These are phyloP conservation scores for Aspergillus cejpii DNA, from an alignment of 2,329 filamentous ascomycete species.

Conservation along the genomic window DNA sequence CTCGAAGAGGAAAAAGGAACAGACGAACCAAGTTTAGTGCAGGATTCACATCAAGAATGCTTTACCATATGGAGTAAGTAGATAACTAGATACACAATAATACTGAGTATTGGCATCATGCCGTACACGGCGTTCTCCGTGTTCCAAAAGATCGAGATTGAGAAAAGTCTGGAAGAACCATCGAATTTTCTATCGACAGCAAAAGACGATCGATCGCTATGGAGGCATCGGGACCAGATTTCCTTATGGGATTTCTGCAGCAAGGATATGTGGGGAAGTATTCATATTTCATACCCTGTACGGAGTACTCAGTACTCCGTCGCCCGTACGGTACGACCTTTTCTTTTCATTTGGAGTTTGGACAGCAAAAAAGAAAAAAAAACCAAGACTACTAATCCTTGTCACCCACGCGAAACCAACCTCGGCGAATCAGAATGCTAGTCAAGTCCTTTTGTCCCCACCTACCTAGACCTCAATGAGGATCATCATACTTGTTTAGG, in stretches of 20 bases:
- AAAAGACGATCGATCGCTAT: too few species aligned
- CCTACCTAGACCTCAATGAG: not conserved
- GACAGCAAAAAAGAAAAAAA: not conserved
- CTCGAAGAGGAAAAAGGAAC: too few species aligned
- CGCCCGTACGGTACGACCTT: too few species aligned
- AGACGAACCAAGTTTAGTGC: not conserved
- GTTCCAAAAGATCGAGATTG: not conserved
- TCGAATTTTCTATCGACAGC: not conserved
- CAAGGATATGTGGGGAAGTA: constrained; percentile 3
- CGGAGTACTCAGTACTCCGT: too few species aligned
- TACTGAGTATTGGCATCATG: not conserved
- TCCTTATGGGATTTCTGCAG: not conserved
- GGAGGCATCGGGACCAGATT: too few species aligned
- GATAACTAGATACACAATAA: too few species aligned
- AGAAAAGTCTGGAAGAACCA: not conserved
- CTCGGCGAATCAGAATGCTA: not conserved
- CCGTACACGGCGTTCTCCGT: not conserved
- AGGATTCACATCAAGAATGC: too few species aligned
- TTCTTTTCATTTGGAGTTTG: not conserved
- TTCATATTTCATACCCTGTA: too few species aligned
- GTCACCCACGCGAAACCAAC: constrained; percentile 16
- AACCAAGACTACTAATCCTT: constrained; percentile 13
- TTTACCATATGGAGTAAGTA: too few species aligned
- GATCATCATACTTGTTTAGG: constrained; percentile 4
- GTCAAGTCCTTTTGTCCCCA: not conserved